Evolutionary conservation across 345 rosid species (phyloP).

Genomic region (Populus pruinosa): DNA sequence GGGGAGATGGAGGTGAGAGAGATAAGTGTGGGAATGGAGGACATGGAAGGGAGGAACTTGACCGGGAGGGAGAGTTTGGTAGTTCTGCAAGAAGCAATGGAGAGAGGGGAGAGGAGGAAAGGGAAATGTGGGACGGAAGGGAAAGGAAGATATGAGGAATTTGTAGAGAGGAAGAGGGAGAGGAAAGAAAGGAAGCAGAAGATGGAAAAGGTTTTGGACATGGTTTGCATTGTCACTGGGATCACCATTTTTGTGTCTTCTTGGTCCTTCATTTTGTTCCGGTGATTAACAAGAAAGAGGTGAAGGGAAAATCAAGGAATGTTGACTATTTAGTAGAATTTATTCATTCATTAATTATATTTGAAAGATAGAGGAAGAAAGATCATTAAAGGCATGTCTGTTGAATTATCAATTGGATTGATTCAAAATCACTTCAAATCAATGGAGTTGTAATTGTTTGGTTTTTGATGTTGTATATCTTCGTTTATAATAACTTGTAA

Average conservation of each 20-base stretch:
- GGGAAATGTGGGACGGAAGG: slow-evolving; percentile 16
- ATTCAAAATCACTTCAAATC: not conserved
- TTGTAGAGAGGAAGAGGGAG: slow-evolving; percentile 40
- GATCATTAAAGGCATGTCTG: not conserved
- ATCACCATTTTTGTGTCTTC: slow-evolving; percentile 42
- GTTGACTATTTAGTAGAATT: not conserved
- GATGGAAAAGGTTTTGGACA: slow-evolving; percentile 30
- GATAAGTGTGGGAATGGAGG: slow-evolving; percentile 62
- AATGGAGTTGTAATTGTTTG: not conserved
- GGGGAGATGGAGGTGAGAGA: slow-evolving; percentile 68
- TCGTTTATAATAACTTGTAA: not conserved
- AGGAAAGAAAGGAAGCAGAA: slow-evolving; percentile 30
- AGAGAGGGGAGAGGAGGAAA: slow-evolving; percentile 35
- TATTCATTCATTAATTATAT: not conserved
- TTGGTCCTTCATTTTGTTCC: slow-evolving; percentile 50
- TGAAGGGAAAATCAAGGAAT: not conserved
- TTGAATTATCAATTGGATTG: not conserved
- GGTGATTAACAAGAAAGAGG: slow-evolving; percentile 11
- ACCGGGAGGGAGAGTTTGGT: slow-evolving; percentile 69
- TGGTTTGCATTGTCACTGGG: slow-evolving; percentile 28
- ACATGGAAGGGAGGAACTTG: slow-evolving; percentile 68
- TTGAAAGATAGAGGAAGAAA: not conserved
- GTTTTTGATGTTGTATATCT: not conserved
- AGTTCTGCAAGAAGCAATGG: slow-evolving; percentile 46
- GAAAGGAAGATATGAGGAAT: slow-evolving; percentile 41